These are phyloP conservation scores for Lentinula novae-zelandiae DNA, from an alignment of 1,284 basidiomycete genomes.

Conservation along the genomic window DNA sequence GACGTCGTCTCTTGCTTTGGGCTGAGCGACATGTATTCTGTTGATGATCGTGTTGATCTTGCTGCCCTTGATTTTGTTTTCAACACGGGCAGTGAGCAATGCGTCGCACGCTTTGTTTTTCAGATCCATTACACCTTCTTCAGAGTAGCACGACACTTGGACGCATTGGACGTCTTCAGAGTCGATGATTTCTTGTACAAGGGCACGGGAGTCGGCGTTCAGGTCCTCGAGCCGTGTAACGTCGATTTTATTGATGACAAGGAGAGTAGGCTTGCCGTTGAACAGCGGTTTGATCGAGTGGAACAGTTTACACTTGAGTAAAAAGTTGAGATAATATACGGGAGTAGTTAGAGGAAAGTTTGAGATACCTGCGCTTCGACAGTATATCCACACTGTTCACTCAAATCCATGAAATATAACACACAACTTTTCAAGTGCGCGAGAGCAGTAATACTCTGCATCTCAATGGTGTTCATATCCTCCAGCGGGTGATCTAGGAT, in stretches of 20 bases:
- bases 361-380: slow-evolving; percentile 82
- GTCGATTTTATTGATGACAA: slow-evolving; percentile 97
- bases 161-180: slow-evolving; percentile 69
- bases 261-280: slow-evolving; percentile 83
- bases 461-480: slow-evolving; percentile 99
- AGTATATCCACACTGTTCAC: slow-evolving; percentile 94
- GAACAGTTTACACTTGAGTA: slow-evolving; percentile 85
- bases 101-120: slow-evolving; percentile 92
- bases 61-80: slow-evolving; percentile 88
- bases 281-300: slow-evolving; percentile 97
- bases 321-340: slow-evolving; percentile 4
- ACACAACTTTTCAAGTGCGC: slow-evolving; percentile 91
- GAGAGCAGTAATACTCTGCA: slow-evolving; percentile 96
- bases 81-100: slow-evolving; percentile 89
- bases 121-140: slow-evolving; percentile 94
- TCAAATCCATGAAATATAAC: slow-evolving; percentile 96
- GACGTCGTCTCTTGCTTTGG: slow-evolving; percentile 83
- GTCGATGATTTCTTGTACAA: slow-evolving; percentile 84
- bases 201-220: slow-evolving; percentile 63
- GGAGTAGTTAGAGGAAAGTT: slow-evolving; percentile 2
- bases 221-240: slow-evolving; percentile 84
- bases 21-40: slow-evolving; percentile 90
- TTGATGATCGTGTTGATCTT: slow-evolving; percentile 91
- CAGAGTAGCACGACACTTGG: slow-evolving; percentile 88
- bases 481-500: slow-evolving; percentile 92